A percentile compares a stretch with the other conserved stretches of the same genome.
Conservation (phyloP, 306 rosid species). For the Albizia julibrissin region DNA sequence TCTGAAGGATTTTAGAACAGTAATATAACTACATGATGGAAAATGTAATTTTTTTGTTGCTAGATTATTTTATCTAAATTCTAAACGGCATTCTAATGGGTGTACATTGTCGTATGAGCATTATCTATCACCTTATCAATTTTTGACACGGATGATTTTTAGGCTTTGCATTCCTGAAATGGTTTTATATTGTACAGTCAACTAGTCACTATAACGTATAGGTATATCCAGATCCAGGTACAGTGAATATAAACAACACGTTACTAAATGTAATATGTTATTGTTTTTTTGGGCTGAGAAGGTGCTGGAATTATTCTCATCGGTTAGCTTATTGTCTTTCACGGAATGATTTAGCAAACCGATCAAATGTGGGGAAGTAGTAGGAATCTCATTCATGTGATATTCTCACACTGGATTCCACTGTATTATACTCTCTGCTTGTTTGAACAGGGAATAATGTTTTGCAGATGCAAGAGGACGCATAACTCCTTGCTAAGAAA, state of each 20-base stretch:
- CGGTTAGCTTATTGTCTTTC: slow-evolving; percentile 10
- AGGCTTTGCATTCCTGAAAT: background rate
- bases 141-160: background rate
- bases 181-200: background rate
- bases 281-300: background rate
- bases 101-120: background rate
- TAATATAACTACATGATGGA: background rate
- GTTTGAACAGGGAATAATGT: slow-evolving; percentile 42
- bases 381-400: slow-evolving; percentile 16
- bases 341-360: slow-evolving; percentile 19
- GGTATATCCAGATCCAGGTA: background rate
- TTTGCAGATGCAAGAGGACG: slow-evolving; percentile 66
- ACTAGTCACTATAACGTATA: background rate
- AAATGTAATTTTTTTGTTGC: background rate
- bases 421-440: slow-evolving; percentile 31
- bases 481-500: slow-evolving; percentile 47
- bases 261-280: background rate
- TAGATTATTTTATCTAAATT: background rate
- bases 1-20: slow-evolving; percentile 1
- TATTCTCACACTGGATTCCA: slow-evolving; percentile 26
- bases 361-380: slow-evolving; percentile 3
- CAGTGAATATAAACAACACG: background rate
- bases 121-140: background rate
- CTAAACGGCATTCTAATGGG: background rate
- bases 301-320: background rate